Evolutionary conservation across 2,329 filamentous ascomycete species (phyloP).

Genomic region (Verticillium zaregamsianum): DNA sequence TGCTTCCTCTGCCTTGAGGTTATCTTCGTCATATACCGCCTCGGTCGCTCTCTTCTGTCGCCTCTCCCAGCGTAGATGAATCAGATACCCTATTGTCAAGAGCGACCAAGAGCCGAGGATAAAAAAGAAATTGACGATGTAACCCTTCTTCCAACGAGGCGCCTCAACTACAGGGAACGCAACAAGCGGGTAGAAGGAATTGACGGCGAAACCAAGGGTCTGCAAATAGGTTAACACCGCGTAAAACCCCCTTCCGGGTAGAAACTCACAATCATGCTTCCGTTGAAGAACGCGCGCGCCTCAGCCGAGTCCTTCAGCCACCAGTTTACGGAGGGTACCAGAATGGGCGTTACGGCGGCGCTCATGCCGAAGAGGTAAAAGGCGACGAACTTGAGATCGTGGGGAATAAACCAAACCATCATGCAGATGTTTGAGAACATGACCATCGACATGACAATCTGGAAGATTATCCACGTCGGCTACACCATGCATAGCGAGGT

Average conservation of each 20-base stretch:
- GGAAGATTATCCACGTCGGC: constrained; percentile 24
- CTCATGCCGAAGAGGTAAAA: constrained; percentile 19
- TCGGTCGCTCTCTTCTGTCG: neutral
- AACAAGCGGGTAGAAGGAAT: constrained; percentile 14
- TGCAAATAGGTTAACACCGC: neutral
- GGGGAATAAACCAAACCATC: constrained; percentile 14
- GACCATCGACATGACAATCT: constrained; percentile 15
- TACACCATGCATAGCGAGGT: constrained; percentile 28
- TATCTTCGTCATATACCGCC: constrained; percentile 3
- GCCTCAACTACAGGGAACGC: constrained; percentile 15
- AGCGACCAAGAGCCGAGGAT: constrained; percentile 10
- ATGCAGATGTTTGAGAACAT: constrained; percentile 15
- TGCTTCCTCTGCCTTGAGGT: constrained; percentile 3
- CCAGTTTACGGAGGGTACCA: constrained; percentile 18
- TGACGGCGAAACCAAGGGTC: constrained; percentile 16
- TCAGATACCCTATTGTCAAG: constrained; percentile 7
- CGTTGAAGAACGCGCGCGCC: constrained; percentile 16
- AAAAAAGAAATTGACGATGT: constrained; percentile 16
- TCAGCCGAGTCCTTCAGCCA: constrained; percentile 19
- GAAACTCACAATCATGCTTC: constrained; percentile 14
- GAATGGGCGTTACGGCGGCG: constrained; percentile 18
- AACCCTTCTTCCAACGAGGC: constrained; percentile 17
- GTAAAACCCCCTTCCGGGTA: neutral
- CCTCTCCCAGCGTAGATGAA: constrained; percentile 9
- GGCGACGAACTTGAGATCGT: constrained; percentile 12